Evolutionary conservation across 345 rosid genomes (phyloP).

Genomic region (Ailanthus altissimus): DNA sequence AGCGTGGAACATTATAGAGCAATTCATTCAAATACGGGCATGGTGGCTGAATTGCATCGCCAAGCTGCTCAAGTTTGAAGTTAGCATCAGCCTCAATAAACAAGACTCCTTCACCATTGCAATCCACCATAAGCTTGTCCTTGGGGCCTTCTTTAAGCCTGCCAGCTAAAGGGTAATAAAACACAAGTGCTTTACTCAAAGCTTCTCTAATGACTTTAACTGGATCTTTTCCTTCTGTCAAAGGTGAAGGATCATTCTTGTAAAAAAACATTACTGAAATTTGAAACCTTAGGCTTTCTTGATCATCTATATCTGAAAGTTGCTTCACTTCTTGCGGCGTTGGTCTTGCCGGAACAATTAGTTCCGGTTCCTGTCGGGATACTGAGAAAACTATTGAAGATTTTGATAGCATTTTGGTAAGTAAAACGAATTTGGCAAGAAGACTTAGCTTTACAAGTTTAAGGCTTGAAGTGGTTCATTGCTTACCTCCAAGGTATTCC

Average conservation of each 20-base stretch:
- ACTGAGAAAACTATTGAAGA: not conserved
- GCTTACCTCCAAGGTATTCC: too few relatives aligned
- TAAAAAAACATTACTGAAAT: not conserved
- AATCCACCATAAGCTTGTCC: constrained; percentile 10
- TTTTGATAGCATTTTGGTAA: not conserved
- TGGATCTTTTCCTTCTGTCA: not conserved
- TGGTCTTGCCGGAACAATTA: not conserved
- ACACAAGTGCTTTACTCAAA: not conserved
- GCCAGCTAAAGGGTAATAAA: constrained; percentile 15
- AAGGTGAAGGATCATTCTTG: constrained; percentile 1
- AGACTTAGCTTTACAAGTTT: too few relatives aligned
- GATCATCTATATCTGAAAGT: constrained; percentile 1
- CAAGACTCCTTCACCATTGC: constrained; percentile 13
- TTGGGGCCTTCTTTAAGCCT: not conserved
- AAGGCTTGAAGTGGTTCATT: too few relatives aligned
- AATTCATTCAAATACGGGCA: not conserved
- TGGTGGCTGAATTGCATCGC: not conserved
- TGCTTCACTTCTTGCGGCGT: not conserved
- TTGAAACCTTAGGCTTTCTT: not conserved
- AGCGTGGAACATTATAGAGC: constrained; percentile 6
- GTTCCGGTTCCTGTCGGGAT: not conserved
- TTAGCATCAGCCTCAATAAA: constrained; percentile 3
- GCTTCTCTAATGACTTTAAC: constrained; percentile 15
- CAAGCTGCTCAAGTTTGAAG: constrained; percentile 3
- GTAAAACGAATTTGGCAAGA: too few relatives aligned